These are phyloP conservation scores for Curvularia sp. DNA, from an alignment of 2,329 filamentous ascomycete genomes.

Conservation along the genomic window DNA sequence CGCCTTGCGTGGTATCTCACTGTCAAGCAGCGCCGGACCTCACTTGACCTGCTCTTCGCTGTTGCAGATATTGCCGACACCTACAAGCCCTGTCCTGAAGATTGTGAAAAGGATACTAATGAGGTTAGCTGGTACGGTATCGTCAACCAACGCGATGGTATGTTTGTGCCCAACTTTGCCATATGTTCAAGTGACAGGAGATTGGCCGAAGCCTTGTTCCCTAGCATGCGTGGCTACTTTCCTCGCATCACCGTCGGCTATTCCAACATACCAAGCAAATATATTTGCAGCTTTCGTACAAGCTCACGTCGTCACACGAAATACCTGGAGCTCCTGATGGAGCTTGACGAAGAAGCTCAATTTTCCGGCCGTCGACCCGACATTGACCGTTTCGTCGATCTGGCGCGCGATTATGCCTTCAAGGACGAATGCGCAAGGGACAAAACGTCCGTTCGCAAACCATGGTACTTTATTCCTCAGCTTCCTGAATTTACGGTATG, in stretches of 20 bases:
- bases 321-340: constrained; percentile 65
- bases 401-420: constrained; percentile 60
- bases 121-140: constrained; percentile 77
- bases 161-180: constrained; percentile 72
- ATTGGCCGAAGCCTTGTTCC: constrained; percentile 75
- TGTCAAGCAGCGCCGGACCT: constrained; percentile 70
- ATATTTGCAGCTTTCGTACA: constrained; percentile 74
- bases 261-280: constrained; percentile 52
- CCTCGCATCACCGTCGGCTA: constrained; percentile 42
- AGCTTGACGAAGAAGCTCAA: constrained; percentile 57
- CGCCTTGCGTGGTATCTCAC: constrained; percentile 84
- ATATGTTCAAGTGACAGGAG: constrained; percentile 78
- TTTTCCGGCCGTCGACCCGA: constrained; percentile 56
- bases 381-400: constrained; percentile 67
- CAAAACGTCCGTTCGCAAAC: constrained; percentile 65
- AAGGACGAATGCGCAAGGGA: constrained; percentile 69
- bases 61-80: constrained; percentile 68
- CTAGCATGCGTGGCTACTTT: constrained; percentile 73
- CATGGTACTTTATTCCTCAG: constrained; percentile 80
- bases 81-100: constrained; percentile 66
- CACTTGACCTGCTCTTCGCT: constrained; percentile 72
- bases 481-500: constrained; percentile 84
- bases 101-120: constrained; percentile 56
- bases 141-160: constrained; percentile 69
- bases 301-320: constrained; percentile 63